These are phyloP conservation scores for Chimonanthus salicifolius DNA, from an alignment of 164 flowering plant genomes.

Conservation along the genomic window DNA sequence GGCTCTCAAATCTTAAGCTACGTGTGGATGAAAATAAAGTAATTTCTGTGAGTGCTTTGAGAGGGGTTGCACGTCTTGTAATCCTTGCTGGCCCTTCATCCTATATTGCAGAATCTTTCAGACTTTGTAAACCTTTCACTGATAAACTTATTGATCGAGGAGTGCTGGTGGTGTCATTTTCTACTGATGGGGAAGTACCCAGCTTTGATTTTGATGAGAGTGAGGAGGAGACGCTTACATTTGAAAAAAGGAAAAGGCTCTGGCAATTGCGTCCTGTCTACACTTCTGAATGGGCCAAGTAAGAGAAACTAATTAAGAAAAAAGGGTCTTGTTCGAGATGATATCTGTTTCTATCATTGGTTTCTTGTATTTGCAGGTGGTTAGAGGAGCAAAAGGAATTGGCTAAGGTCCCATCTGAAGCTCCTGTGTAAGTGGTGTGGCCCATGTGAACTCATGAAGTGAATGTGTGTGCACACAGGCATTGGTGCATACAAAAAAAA, in stretches of 20 bases:
- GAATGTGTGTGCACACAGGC: background rate
- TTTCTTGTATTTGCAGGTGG: constrained; percentile 53
- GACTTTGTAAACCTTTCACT: constrained; percentile 51
- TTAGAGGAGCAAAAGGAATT: constrained; percentile 83
- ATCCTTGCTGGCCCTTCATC: constrained; percentile 76
- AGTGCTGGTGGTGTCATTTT: constrained; percentile 81
- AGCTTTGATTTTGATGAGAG: constrained; percentile 56
- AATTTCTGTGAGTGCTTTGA: constrained; percentile 49
- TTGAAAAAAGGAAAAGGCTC: constrained; percentile 55
- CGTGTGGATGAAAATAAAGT: constrained; percentile 56
- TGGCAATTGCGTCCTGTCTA: constrained; percentile 80
- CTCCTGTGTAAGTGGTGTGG: constrained; percentile 77
- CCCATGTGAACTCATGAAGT: background rate
- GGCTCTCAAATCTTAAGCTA: constrained; percentile 78
- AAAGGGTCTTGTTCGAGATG: background rate
- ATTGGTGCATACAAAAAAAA: background rate
- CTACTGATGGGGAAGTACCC: constrained; percentile 58
- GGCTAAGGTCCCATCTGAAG: constrained; percentile 73
- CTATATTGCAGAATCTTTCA: constrained; percentile 59
- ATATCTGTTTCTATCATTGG: background rate
- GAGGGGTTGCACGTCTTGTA: constrained; percentile 85
- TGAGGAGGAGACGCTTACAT: constrained; percentile 40
- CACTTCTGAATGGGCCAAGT: constrained; percentile 75
- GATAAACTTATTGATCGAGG: constrained; percentile 73
- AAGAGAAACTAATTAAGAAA: constrained; percentile 18